Evolutionary conservation across 331 rosid genomes (phyloP).

Genomic region (Quercus lobata): DNA sequence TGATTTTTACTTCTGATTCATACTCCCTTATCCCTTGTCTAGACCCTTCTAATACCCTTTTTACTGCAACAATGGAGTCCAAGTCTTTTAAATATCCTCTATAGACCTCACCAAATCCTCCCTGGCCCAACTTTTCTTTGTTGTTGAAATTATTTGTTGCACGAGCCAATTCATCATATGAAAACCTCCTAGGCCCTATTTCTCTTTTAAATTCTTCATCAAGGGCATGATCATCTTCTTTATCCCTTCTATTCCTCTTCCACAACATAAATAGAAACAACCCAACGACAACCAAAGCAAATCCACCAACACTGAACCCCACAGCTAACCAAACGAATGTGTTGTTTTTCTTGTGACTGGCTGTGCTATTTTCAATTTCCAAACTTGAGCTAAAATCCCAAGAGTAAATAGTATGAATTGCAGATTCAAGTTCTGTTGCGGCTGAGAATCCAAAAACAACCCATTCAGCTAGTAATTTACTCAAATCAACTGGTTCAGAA

Average conservation of each 20-base stretch:
- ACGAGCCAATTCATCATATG: slow-evolving; percentile 25
- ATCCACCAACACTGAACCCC: slow-evolving; percentile 19
- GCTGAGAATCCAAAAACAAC: slow-evolving; percentile 41
- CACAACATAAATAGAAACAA: slow-evolving; percentile 4
- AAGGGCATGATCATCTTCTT: slow-evolving; percentile 1
- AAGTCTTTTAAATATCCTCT: slow-evolving; percentile 23
- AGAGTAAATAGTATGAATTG: slow-evolving; percentile 3
- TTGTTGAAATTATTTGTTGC: slow-evolving; percentile 31
- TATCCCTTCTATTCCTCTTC: slow-evolving; percentile 4
- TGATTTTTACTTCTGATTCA: slow-evolving; percentile 38
- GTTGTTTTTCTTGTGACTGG: not conserved
- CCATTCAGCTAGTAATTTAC: slow-evolving; percentile 4
- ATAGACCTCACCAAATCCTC: slow-evolving; percentile 45
- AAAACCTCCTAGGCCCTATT: slow-evolving; percentile 24
- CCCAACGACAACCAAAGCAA: slow-evolving; percentile 5
- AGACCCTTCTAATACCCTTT: slow-evolving; percentile 26
- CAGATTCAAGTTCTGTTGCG: slow-evolving; percentile 1
- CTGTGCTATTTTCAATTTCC: not conserved
- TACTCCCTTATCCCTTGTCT: slow-evolving; percentile 39
- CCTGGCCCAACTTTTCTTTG: slow-evolving; percentile 25
- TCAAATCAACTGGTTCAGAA: fast-evolving
- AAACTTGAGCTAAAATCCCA: not conserved
- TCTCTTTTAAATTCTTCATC: slow-evolving; percentile 28
- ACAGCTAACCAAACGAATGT: not conserved
- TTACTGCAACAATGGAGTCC: slow-evolving; percentile 20